Percentiles rank a stretch among this genome's conserved stretches.
These are phyloP conservation scores for Calonectria pseudoreteaudii DNA, from an alignment of 2,329 filamentous ascomycete genomes.

Conservation along the genomic window DNA sequence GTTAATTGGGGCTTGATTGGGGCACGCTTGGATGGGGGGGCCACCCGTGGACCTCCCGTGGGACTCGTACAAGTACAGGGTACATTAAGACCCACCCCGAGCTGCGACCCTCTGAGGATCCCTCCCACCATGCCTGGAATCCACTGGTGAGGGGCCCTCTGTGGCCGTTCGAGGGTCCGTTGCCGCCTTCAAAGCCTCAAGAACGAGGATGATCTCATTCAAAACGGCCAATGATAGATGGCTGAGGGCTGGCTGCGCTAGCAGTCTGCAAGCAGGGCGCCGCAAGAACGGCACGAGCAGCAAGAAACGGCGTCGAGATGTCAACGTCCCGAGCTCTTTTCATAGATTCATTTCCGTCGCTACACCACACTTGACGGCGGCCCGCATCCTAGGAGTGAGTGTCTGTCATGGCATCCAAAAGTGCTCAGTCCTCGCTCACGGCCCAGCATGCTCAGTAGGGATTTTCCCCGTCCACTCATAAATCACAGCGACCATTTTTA, in stretches of 20 bases:
- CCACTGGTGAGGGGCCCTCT: conserved; percentile 35
- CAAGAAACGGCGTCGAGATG: neutral
- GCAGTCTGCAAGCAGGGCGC: conserved; percentile 16
- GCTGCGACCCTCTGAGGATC: conserved; percentile 30
- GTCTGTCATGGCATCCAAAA: conserved; percentile 2
- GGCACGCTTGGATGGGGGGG: conserved; percentile 23
- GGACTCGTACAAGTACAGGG: conserved; percentile 33
- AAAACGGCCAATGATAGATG: conserved; percentile 38
- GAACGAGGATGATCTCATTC: conserved; percentile 30
- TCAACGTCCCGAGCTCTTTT: conserved; percentile 6
- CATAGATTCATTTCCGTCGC: conserved; percentile 1
- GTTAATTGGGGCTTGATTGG: conserved; percentile 37
- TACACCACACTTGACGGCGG: conserved; percentile 3
- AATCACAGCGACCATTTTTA: neutral
- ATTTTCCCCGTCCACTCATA: conserved; percentile 23
- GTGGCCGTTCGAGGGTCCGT: conserved; percentile 29
- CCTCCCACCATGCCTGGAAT: conserved; percentile 16
- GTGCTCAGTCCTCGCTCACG: conserved; percentile 13
- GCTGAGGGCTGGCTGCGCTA: conserved; percentile 33
- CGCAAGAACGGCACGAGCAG: conserved; percentile 7
- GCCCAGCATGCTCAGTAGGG: conserved; percentile 19
- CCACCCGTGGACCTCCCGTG: conserved; percentile 21
- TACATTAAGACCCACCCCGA: conserved; percentile 37
- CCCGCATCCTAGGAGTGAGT: neutral
- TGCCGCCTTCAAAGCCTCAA: conserved; percentile 38